These are phyloP conservation scores for Pyricularia pennisetigena DNA, from an alignment of 2,329 filamentous ascomycete genomes.

Conservation along the genomic window DNA sequence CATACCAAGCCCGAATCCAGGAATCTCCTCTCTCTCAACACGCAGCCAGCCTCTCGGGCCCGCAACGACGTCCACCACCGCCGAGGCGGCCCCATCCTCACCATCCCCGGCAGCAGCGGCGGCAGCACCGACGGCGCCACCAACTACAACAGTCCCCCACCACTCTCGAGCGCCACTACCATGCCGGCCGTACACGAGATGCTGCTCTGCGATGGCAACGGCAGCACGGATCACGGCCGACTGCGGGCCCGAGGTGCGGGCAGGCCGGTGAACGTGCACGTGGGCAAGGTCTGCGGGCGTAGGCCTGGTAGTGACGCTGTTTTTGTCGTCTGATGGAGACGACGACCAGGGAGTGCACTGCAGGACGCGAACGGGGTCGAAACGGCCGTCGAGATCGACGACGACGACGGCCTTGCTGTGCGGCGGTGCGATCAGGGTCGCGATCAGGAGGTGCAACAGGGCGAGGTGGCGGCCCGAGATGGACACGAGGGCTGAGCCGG, in stretches of 20 bases:
- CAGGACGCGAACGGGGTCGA: constrained; percentile 41
- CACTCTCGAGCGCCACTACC: constrained; percentile 35
- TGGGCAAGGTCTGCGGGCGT: constrained; percentile 31
- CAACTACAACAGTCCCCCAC: constrained; percentile 50
- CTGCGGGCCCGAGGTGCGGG: constrained; percentile 15
- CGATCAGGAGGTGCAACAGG: constrained; percentile 45
- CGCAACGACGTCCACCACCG: constrained; percentile 20
- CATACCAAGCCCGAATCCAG: constrained; percentile 25
- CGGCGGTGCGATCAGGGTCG: constrained; percentile 37
- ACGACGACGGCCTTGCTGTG: constrained; percentile 39
- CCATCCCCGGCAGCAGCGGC: constrained; percentile 10
- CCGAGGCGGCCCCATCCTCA: not conserved
- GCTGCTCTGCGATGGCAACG: constrained; percentile 29
- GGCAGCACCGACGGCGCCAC: constrained; percentile 22
- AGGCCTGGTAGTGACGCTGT: not conserved
- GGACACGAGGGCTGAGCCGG: constrained; percentile 34
- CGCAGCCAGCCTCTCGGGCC: constrained; percentile 42
- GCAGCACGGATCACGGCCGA: constrained; percentile 16
- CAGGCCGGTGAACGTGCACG: constrained; percentile 37
- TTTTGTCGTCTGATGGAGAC: not conserved
- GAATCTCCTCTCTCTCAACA: constrained; percentile 32
- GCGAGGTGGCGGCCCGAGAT: constrained; percentile 43
- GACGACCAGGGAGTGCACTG: constrained; percentile 7
- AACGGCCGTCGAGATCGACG: constrained; percentile 44
- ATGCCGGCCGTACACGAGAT: constrained; percentile 40